Conservation (phyloP, 2,329 filamentous ascomycete genomes). For the Clarireedia monteithiana region DNA sequence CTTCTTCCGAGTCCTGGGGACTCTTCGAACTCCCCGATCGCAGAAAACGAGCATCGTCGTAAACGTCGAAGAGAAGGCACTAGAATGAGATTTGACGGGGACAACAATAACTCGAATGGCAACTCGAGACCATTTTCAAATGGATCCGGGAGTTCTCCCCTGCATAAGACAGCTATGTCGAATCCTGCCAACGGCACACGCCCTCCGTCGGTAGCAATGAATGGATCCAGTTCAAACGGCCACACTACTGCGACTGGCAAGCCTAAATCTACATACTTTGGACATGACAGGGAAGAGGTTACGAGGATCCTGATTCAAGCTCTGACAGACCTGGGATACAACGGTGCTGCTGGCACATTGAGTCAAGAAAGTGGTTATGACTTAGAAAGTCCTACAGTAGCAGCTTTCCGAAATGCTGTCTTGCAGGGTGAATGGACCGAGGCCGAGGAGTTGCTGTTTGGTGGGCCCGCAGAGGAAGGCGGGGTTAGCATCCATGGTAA, state of each 20-base stretch:
- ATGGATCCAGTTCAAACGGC: conserved; percentile 39
- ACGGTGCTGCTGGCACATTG: conserved; percentile 64
- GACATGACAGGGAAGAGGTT: conserved; percentile 87
- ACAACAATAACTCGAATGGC: conserved; percentile 47
- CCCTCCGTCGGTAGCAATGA: conserved; percentile 40
- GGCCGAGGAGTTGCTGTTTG: conserved; percentile 75
- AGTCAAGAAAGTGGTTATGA: conserved; percentile 78
- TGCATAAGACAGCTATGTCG: conserved; percentile 35
- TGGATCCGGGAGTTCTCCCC: conserved; percentile 39
- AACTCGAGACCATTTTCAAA: conserved; percentile 46
- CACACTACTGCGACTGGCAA: conserved; percentile 17
- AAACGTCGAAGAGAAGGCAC: conserved; percentile 50
- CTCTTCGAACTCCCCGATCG: conserved; percentile 13
- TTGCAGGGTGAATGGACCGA: conserved; percentile 73
- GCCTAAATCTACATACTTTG: conserved; percentile 51
- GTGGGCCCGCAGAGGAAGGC: conserved; percentile 36
- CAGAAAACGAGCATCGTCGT: conserved; percentile 32
- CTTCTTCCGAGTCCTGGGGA: conserved; percentile 22
- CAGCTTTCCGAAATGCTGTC: conserved; percentile 76
- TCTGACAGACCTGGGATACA: conserved; percentile 80
- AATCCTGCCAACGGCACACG: conserved; percentile 40
- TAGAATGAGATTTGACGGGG: conserved; percentile 58
- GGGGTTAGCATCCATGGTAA: conserved; percentile 38
- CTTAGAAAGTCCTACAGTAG: conserved; percentile 77
- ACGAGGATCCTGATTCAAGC: conserved; percentile 90